These are phyloP conservation scores for Casaregolazyma suthepensis DNA, from an alignment of 1,139 yeast genomes.

Conservation along the genomic window DNA sequence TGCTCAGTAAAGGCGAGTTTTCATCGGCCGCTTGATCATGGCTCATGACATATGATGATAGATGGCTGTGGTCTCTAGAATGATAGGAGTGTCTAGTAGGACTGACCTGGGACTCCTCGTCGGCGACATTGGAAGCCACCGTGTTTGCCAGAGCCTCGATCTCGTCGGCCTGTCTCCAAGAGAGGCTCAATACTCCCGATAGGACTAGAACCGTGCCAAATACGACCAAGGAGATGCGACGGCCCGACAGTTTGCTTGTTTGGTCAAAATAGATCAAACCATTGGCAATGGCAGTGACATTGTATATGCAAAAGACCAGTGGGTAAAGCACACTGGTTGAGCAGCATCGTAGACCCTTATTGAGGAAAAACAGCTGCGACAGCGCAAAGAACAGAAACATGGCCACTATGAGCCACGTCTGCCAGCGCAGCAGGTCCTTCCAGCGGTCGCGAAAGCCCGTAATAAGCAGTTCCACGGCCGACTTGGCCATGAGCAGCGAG, in stretches of 20 bases:
- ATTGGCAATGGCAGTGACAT: constrained; percentile 65
- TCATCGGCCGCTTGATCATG: constrained; percentile 2
- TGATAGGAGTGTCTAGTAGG: not conserved
- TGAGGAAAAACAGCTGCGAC: constrained; percentile 65
- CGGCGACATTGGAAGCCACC: not conserved
- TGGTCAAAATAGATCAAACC: constrained; percentile 62
- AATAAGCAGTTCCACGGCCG: constrained; percentile 62
- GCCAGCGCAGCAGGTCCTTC: constrained; percentile 33
- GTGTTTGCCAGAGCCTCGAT: not conserved
- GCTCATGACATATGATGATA: not conserved
- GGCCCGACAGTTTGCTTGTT: constrained; percentile 36
- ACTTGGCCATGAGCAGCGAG: constrained; percentile 76
- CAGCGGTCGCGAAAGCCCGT: constrained; percentile 30
- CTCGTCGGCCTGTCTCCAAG: constrained; percentile 21
- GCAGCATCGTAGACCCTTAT: constrained; percentile 63
- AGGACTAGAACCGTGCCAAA: constrained; percentile 48
- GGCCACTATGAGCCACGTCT: constrained; percentile 46
- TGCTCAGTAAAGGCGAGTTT: constrained; percentile 5
- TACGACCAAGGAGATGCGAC: constrained; percentile 41
- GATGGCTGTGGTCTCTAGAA: not conserved
- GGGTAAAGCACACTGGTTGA: constrained; percentile 82
- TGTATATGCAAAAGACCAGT: constrained; percentile 77
- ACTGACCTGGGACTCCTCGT: not conserved
- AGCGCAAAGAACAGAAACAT: constrained; percentile 65
- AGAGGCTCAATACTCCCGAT: constrained; percentile 49